Base-by-base conservation (phyloP, 2,329 filamentous ascomycete species). In the Aureobasidium vineae region DNA sequence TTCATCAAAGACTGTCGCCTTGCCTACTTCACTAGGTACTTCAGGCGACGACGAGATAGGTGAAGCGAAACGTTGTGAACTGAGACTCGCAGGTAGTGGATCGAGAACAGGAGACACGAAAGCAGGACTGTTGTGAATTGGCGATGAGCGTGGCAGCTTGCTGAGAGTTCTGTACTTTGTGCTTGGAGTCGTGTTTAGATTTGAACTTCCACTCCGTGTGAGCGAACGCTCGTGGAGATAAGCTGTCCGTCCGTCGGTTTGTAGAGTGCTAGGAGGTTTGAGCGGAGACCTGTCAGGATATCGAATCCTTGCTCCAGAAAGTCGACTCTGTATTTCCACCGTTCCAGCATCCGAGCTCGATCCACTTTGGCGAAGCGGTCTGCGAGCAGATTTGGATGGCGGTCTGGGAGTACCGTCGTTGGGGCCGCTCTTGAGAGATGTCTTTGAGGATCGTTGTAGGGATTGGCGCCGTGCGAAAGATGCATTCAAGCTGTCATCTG, bases 191-290 rank as follows among this genome's bases (percentile, higher is more conserved):
- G 33, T 52, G n/a, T 28, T 38, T 3, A 28, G 36, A 8, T 19
- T 26, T 23, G 36, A 21, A 6, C 40, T 31, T n/a, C 31, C 40
- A 33, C 49, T 19, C 15, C 49, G 61, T 23, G 61, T 23, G 26
- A 36, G 19, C 5, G 45, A 31, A 19, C 66, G 50, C 38, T 75
- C 73, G 1, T 76, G 75, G 5, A 61, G 65, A 7, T 76, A 63
- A 8, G 74, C 65, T 0, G 74, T 73, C 74, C 75, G 76, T 8
- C 74, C 68, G 11, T 70, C 69, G 23, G 69, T 69, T 5, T 72
- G 69, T 1, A 73, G 72, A 5, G 52, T 64, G 15, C 41, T 43
- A 26, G 52, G 60, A 19, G 26, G 19, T 26, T 52, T 52, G 49
- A 19, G n/a, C 33, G 41, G 33, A 33, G 59, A 33, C 33, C 40